Conservation (phyloP, 805 yeast species). For the Candida khao-thaluensis region DNA sequence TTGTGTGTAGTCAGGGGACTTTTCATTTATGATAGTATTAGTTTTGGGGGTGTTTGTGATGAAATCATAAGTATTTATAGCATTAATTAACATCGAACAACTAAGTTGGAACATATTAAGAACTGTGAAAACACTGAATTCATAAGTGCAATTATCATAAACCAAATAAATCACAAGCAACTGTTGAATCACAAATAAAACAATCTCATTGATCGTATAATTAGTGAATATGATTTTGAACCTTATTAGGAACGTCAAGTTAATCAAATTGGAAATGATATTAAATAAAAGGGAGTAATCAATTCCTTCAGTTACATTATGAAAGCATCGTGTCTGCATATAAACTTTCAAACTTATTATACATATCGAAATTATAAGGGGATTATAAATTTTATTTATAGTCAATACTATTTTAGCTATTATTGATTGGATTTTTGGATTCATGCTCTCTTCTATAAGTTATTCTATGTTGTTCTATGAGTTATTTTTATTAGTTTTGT, state of each 20-base stretch:
- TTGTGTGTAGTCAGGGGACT: not conserved
- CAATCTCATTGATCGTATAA: constrained; percentile 19
- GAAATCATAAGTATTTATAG: constrained; percentile 11
- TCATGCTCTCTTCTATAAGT: no score
- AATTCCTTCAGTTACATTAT: not conserved
- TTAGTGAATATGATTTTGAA: constrained; percentile 18
- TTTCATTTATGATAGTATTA: no score
- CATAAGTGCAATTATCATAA: constrained; percentile 1
- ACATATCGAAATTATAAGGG: not conserved
- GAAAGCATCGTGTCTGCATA: not conserved
- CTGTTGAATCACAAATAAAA: constrained; percentile 23
- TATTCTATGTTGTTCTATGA: no score
- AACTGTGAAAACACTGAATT: not conserved
- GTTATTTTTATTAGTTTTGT: no score
- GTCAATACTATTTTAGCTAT: constrained; percentile 1
- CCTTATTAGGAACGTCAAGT: constrained; percentile 28
- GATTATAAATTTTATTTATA: constrained; percentile 4
- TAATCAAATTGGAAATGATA: constrained; percentile 24
- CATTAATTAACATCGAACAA: constrained; percentile 16
- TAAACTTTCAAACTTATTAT: not conserved
- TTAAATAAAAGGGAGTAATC: not conserved
- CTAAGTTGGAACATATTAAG: constrained; percentile 12
- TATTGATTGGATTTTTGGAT: not conserved
- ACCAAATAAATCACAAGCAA: constrained; percentile 13
- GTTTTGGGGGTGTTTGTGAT: no score